Evolutionary conservation across 2,329 filamentous ascomycete species (phyloP).

Genomic region (Drechslera avenae): DNA sequence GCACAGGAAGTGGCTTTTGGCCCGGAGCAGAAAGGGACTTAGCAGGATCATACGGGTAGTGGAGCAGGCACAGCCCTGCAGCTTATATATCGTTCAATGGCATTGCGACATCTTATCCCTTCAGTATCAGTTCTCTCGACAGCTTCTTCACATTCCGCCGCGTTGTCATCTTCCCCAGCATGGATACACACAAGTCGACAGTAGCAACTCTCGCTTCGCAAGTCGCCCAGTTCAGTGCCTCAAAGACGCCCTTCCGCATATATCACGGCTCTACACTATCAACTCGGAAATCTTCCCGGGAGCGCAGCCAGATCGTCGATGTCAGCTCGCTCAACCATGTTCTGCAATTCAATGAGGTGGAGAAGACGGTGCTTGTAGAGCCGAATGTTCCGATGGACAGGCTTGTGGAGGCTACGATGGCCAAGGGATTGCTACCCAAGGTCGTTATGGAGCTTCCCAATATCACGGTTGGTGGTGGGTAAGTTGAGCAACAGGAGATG

Average conservation of each 20-base stretch:
- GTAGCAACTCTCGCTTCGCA: constrained; percentile 34
- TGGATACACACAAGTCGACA: constrained; percentile 37
- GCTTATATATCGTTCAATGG: constrained; percentile 23
- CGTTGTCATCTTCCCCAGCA: constrained; percentile 7
- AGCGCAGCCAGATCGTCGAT: constrained; percentile 53
- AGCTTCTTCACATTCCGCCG: not conserved
- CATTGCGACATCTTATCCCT: constrained; percentile 8
- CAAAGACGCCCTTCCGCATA: constrained; percentile 58
- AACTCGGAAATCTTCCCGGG: constrained; percentile 52
- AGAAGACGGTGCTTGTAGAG: constrained; percentile 61
- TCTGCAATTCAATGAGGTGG: constrained; percentile 49
- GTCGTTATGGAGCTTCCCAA: constrained; percentile 75
- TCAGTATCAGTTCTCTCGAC: constrained; percentile 2
- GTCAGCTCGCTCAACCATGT: constrained; percentile 57
- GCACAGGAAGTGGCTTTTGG: constrained; percentile 3
- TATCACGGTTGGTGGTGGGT: constrained; percentile 69
- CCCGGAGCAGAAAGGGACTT: constrained; percentile 5
- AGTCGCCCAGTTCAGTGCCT: constrained; percentile 53
- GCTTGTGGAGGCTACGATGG: constrained; percentile 63
- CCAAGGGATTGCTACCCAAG: constrained; percentile 62
- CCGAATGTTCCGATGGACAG: constrained; percentile 72
- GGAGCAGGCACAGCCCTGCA: constrained; percentile 33
- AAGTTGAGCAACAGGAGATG: constrained; percentile 10
- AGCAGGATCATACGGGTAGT: constrained; percentile 23
- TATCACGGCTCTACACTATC: constrained; percentile 64